A percentile compares a stretch with the other conserved stretches of the same genome.
Conservation (phyloP, 1,139 yeast genomes). For the Blastobotrys capitulatus region DNA sequence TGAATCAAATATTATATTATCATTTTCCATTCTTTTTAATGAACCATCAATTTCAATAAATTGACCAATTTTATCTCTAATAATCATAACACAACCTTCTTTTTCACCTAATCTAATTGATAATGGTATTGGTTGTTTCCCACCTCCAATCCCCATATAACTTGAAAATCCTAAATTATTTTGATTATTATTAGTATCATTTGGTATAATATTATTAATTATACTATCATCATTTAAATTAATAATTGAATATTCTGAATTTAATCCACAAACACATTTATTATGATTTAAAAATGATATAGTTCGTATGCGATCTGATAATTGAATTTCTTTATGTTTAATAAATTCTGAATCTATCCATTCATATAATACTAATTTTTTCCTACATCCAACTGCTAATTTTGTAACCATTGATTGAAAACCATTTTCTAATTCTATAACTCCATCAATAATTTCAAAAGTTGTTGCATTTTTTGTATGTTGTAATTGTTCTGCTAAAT, state of each 20-base stretch:
- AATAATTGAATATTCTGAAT: slow-evolving; percentile 26
- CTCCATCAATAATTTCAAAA: slow-evolving; percentile 28
- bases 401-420: slow-evolving; percentile 26
- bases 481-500: slow-evolving; percentile 30
- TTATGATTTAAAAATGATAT: slow-evolving; percentile 35
- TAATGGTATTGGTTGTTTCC: neutral
- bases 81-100: slow-evolving; percentile 1
- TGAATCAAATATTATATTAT: neutral
- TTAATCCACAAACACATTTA: slow-evolving; percentile 32
- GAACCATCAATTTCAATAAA: slow-evolving; percentile 1
- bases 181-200: neutral
- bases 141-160: slow-evolving; percentile 8
- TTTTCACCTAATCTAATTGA: slow-evolving; percentile 8
- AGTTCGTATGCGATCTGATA: slow-evolving; percentile 34
- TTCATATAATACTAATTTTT: slow-evolving; percentile 33
- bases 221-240: slow-evolving; percentile 21
- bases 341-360: slow-evolving; percentile 36
- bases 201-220: slow-evolving; percentile 2
- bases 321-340: slow-evolving; percentile 29
- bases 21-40: neutral
- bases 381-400: slow-evolving; percentile 33
- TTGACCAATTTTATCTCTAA: slow-evolving; percentile 4
- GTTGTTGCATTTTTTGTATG: slow-evolving; percentile 35
- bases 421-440: slow-evolving; percentile 15
- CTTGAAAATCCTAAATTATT: slow-evolving; percentile 1